Evolutionary conservation across 75 land plant genomes (phyloP).

Genomic region (Azolla pinnata): DNA sequence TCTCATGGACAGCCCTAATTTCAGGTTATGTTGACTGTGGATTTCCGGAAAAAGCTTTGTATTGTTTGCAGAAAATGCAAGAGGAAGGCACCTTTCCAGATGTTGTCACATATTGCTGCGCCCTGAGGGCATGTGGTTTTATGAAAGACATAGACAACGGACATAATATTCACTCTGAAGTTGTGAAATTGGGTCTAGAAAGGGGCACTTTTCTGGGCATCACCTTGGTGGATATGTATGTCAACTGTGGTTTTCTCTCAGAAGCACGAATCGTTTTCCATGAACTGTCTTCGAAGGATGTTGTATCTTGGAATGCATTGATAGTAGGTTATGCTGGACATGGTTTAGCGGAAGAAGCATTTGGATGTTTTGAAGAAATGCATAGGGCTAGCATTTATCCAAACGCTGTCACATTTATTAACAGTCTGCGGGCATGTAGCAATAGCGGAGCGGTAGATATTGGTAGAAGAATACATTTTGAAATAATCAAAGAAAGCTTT

Average conservation of each 20-base stretch:
- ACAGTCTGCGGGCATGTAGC: constrained; percentile 34
- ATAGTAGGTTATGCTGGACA: constrained; percentile 26
- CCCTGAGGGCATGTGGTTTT: constrained; percentile 19
- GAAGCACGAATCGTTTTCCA: constrained; percentile 27
- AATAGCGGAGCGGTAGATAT: constrained; percentile 9
- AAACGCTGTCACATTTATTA: constrained; percentile 33
- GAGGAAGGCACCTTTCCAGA: constrained; percentile 17
- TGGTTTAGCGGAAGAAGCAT: constrained; percentile 25
- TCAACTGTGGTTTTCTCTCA: constrained; percentile 12
- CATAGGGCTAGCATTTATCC: constrained; percentile 19
- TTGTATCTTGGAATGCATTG: constrained; percentile 33
- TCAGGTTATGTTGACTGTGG: constrained; percentile 20
- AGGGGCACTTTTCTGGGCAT: constrained; percentile 16
- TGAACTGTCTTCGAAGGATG: constrained; percentile 14
- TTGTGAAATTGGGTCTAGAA: constrained; percentile 25
- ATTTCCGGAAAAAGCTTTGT: constrained; percentile 16
- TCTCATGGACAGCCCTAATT: constrained; percentile 41
- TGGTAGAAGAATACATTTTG: constrained; percentile 24
- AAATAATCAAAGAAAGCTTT: constrained; percentile 9
- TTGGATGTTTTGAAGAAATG: constrained; percentile 31
- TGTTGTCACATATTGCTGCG: constrained; percentile 14
- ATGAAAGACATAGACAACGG: constrained; percentile 12
- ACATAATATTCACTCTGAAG: constrained; percentile 22
- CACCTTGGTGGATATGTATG: constrained; percentile 31
- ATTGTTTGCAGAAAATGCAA: constrained; percentile 11